phyloP scores from a whole-genome alignment of 1,284 basidiomycete genomes.

The Papiliotrema fonsecae region DNA sequence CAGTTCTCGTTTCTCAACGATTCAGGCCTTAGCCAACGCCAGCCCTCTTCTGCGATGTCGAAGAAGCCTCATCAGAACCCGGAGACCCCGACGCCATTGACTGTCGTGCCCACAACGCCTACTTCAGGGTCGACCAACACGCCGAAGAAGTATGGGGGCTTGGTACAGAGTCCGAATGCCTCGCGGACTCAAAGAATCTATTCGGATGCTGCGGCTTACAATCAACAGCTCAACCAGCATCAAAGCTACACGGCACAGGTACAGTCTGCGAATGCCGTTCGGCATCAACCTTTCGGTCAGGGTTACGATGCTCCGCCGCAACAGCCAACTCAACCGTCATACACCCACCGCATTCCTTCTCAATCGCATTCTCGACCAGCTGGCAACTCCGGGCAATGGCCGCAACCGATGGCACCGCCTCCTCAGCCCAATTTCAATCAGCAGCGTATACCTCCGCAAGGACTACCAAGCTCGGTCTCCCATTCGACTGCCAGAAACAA shows the following conservation, averaged over 20 bases:
- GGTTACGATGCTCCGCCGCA: slow-evolving; percentile 24
- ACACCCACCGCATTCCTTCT: slow-evolving; percentile 15
- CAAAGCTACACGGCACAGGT: slow-evolving; percentile 79
- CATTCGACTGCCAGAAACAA: slow-evolving; percentile 18
- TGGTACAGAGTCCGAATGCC: slow-evolving; percentile 64
- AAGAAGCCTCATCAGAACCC: slow-evolving; percentile 6
- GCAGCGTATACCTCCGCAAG: slow-evolving; percentile 23
- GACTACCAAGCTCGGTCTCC: slow-evolving; percentile 18
- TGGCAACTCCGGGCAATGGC: slow-evolving; percentile 18
- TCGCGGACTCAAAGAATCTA: slow-evolving; percentile 71
- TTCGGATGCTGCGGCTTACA: slow-evolving; percentile 89
- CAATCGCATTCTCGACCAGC: slow-evolving; percentile 14
- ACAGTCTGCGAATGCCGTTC: slow-evolving; percentile 24
- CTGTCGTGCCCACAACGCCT: slow-evolving; percentile 11
- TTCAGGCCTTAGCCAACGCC: not conserved
- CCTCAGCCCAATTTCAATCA: slow-evolving; percentile 24
- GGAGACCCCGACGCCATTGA: slow-evolving; percentile 6
- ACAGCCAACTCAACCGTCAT: slow-evolving; percentile 9
- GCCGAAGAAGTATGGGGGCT: slow-evolving; percentile 84
- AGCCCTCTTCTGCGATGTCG: not conserved
- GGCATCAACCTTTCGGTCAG: slow-evolving; percentile 32
- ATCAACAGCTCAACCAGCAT: slow-evolving; percentile 89
- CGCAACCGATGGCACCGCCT: slow-evolving; percentile 22
- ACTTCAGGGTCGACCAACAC: slow-evolving; percentile 14
- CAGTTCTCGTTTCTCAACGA: too few species aligned